Evolutionary conservation across 2,329 filamentous ascomycete genomes (phyloP), one percentile per base, ranked within the genome.

Genomic region (Aureobasidium sp.): DNA sequence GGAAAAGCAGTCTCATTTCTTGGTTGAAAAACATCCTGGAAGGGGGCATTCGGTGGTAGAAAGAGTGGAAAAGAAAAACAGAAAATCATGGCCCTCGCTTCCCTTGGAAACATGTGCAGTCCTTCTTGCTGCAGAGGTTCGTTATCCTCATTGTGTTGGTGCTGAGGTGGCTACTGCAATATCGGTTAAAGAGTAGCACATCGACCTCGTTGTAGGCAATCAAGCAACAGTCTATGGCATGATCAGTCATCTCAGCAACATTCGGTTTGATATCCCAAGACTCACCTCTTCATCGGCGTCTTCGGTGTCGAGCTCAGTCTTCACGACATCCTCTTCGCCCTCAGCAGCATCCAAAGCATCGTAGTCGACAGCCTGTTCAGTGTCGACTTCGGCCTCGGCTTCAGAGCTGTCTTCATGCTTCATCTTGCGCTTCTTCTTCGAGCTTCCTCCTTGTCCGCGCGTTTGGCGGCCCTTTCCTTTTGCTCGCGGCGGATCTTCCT

Each of bases 381-480:
- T n/a, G 12, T 61, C 51, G 41, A 27, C 41, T 8, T 63, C 62
- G 27, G 34, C 44, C 27, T 42, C 42, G 34, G 49, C 51, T 15
- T 47, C 55, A 12, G 37, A 42, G 45, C 36, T 27, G 12, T 52
- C 37, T 8, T 64, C 62, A n/a, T 56, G 29, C 45, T 47, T 60
- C 31, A 63, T 52, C 63, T 65, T 63, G 41, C 52, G 37, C 41
- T 56, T 62, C 36, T 56, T 62, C 57, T 65, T 64, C 36, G 51
- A 47, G n/a, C 34, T 36, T 63, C 62, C 59, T 34, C 34, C 47
- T 17, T 49, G 22, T 48, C 25, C 17, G 34, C 57, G 22, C 57
- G 25, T 31, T 61, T 61, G 44, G 57, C 45, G 36, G 31, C 45
- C 27, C 57, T 52, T 52, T 61, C 45, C 44, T n/a, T 49, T 42